Evolutionary conservation across 257 asterid species (phyloP).

Genomic region (Rhazya stricta): DNA sequence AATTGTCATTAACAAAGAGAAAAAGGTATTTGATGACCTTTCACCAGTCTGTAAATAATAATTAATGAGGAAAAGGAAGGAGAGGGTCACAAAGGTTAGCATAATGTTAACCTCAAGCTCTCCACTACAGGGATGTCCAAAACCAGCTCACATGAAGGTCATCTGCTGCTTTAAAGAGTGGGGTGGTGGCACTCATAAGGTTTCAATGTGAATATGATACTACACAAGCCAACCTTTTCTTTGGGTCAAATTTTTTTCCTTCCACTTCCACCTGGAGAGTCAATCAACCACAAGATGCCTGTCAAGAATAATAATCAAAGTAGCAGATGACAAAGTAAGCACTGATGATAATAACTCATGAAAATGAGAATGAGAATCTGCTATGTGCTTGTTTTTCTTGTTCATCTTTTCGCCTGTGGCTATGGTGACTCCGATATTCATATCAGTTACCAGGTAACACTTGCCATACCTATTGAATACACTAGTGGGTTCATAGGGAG

Average conservation of each 20-base stretch:
- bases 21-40: background rate
- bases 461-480: slow-evolving; percentile 57
- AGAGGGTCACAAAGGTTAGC: background rate
- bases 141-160: slow-evolving; percentile 23
- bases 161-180: slow-evolving; percentile 33
- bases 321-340: background rate
- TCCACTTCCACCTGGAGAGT: background rate
- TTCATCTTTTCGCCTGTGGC: slow-evolving; percentile 16
- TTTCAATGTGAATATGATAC: slow-evolving; percentile 5
- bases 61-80: background rate
- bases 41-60: too few species aligned
- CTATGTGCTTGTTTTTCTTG: slow-evolving; percentile 9
- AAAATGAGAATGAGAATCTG: slow-evolving; percentile 7
- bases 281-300: background rate
- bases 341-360: background rate
- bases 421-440: slow-evolving; percentile 40
- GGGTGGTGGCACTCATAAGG: slow-evolving; percentile 18
- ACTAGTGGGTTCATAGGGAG: slow-evolving; percentile 57
- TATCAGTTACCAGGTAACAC: slow-evolving; percentile 48
- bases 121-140: slow-evolving; percentile 8
- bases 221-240: slow-evolving; percentile 4
- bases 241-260: background rate
- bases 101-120: background rate
- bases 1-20: background rate
- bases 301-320: slow-evolving; percentile 8